Evolutionary conservation across 805 yeast species (phyloP).

Genomic region (Tanozyma kutaoensis): DNA sequence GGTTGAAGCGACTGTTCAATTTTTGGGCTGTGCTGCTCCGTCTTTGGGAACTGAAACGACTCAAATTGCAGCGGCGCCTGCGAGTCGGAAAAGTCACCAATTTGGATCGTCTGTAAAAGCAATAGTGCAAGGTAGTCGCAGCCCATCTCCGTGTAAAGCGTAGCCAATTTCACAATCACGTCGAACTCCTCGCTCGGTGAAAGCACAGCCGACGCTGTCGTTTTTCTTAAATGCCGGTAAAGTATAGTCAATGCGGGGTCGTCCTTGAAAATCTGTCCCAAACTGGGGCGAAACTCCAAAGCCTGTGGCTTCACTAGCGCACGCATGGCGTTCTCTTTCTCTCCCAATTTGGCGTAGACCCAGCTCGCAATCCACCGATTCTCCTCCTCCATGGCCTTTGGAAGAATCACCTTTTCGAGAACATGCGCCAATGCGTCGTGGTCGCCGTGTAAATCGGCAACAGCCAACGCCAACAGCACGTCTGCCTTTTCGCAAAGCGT

Average conservation of each 20-base stretch:
- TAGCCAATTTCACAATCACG: conserved; percentile 48
- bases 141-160: conserved; percentile 77
- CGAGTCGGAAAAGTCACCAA: too few relatives aligned
- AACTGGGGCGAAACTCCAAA: too few relatives aligned
- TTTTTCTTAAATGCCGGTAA: conserved; percentile 46
- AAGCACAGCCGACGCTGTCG: conserved; percentile 37
- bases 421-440: conserved; percentile 21
- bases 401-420: conserved; percentile 37
- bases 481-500: conserved; percentile 62
- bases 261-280: too few relatives aligned
- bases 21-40: too few relatives aligned
- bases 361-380: conserved; percentile 78
- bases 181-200: conserved; percentile 38
- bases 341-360: conserved; percentile 53
- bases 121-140: conserved; percentile 68
- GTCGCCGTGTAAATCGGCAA: conserved; percentile 56
- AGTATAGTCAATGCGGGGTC: conserved; percentile 73
- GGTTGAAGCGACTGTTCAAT: too few relatives aligned
- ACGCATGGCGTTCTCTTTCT: conserved; percentile 36
- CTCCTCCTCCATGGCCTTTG: conserved; percentile 43
- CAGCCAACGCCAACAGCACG: conserved; percentile 61
- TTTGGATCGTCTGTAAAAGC: too few relatives aligned
- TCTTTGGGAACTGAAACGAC: too few relatives aligned
- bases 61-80: too few relatives aligned
- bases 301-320: conserved; percentile 49